phyloP scores from a whole-genome alignment of 192 early-diverging fungal genomes.

The Umbelopsis ramanniana region DNA sequence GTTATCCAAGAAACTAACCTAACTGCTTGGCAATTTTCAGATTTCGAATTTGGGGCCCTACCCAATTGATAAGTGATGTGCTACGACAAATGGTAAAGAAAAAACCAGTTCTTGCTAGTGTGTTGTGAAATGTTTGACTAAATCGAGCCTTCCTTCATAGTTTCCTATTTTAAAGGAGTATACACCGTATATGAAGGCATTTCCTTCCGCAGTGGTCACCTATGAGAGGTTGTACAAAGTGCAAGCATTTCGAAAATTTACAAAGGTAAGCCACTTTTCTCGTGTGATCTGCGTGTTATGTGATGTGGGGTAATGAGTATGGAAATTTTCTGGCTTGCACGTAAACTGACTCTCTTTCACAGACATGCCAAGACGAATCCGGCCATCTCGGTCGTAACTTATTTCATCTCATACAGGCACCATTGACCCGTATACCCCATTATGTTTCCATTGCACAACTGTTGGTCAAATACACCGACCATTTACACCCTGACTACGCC shows the following conservation, averaged over 20 bases:
- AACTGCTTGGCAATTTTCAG: neutral
- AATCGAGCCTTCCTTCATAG: neutral
- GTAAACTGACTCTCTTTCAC: neutral
- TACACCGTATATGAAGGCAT: constrained; percentile 24
- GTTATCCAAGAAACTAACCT: neutral
- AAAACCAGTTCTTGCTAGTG: neutral
- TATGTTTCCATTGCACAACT: constrained; percentile 10
- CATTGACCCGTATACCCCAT: neutral
- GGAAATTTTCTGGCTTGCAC: neutral
- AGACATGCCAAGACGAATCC: constrained; percentile 15
- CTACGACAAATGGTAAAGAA: constrained; percentile 21
- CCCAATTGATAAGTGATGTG: constrained; percentile 28
- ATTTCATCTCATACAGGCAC: neutral
- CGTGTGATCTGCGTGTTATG: neutral
- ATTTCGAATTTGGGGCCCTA: constrained; percentile 32
- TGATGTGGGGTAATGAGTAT: too few species aligned
- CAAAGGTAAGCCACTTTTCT: constrained; percentile 11
- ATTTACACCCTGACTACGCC: constrained; percentile 14
- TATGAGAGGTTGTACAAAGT: constrained; percentile 22
- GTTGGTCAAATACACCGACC: constrained; percentile 19
- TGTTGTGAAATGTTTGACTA: neutral
- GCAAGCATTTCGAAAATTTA: constrained; percentile 19
- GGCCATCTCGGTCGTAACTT: neutral
- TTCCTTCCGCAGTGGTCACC: constrained; percentile 15
- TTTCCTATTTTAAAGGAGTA: constrained; percentile 26